Evolutionary conservation across 306 rosid species (phyloP).

Genomic region (Trifolium dubium): DNA sequence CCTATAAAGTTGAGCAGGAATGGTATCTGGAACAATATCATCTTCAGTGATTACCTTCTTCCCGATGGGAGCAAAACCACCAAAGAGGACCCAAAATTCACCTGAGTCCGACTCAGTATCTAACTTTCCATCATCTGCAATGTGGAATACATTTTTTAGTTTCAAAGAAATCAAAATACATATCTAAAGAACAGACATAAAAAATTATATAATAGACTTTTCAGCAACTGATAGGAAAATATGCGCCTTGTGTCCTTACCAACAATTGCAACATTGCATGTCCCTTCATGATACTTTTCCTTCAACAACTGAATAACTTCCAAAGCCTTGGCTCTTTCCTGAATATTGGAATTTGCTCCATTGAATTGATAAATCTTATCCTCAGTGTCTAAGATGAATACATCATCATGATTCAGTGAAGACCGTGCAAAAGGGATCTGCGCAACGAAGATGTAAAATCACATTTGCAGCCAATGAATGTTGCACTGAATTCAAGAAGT

Average conservation of each 20-base stretch:
- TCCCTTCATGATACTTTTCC: slow-evolving; percentile 92
- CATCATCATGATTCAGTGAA: slow-evolving; percentile 96
- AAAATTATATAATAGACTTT: slow-evolving; percentile 22
- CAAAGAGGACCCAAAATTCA: slow-evolving; percentile 99
- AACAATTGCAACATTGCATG: slow-evolving; percentile 91
- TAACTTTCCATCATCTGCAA: slow-evolving; percentile 95
- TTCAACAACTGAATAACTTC: slow-evolving; percentile 93
- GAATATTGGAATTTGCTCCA: slow-evolving; percentile 96
- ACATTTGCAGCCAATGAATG: slow-evolving; percentile 42
- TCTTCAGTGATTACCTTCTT: slow-evolving; percentile 86
- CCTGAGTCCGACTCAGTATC: slow-evolving; percentile 99
- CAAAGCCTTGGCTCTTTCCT: slow-evolving; percentile 98
- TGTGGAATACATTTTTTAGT: slow-evolving; percentile 34
- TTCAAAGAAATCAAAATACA: slow-evolving; percentile 38
- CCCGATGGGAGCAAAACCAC: slow-evolving; percentile 99
- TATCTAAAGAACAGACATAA: slow-evolving; percentile 30
- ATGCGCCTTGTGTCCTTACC: slow-evolving; percentile 66
- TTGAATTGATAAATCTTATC: slow-evolving; percentile 94
- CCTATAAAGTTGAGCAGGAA: slow-evolving; percentile 91
- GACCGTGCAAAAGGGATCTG: slow-evolving; percentile 97
- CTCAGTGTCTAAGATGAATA: slow-evolving; percentile 87
- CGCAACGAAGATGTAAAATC: slow-evolving; percentile 43
- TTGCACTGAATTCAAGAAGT: slow-evolving; percentile 42
- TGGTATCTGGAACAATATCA: slow-evolving; percentile 81
- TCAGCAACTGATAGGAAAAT: slow-evolving; percentile 26